A percentile compares a stretch with the other conserved stretches of the same genome.
phyloP scores from a whole-genome alignment of 2,329 filamentous ascomycete genomes.

The Camptophora hylomeconis region DNA sequence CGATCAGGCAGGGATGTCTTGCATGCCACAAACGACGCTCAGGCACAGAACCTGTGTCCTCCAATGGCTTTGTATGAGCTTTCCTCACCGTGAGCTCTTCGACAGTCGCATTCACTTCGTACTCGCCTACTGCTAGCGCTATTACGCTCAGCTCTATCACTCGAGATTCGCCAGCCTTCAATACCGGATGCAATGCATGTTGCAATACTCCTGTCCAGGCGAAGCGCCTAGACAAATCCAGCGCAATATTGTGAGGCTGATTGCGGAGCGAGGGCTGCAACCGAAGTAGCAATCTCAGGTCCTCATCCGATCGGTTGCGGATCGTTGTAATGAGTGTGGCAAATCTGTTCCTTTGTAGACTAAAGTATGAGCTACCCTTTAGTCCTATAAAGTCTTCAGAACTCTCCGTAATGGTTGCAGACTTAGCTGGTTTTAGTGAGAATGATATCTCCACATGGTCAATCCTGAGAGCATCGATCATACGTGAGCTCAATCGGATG shows the following conservation, averaged over 20 bases:
- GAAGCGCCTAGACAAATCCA: conserved; percentile 71
- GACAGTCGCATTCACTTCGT: conserved; percentile 66
- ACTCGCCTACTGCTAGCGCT: conserved; percentile 65
- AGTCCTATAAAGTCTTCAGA: conserved; percentile 21
- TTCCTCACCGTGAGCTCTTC: conserved; percentile 51
- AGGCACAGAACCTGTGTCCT: conserved; percentile 7
- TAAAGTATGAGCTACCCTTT: conserved; percentile 33
- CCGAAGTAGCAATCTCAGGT: conserved; percentile 60
- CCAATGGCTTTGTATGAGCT: conserved; percentile 12
- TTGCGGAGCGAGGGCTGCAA: conserved; percentile 65
- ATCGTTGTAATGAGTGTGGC: conserved; percentile 57
- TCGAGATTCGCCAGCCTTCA: conserved; percentile 46
- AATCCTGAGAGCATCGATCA: conserved; percentile 72
- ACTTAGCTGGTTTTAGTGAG: conserved; percentile 18
- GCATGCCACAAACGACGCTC: conserved; percentile 23
- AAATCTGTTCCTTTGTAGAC: conserved; percentile 47
- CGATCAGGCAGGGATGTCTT: conserved; percentile 21
- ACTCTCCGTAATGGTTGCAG: conserved; percentile 2
- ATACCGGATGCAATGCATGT: conserved; percentile 47
- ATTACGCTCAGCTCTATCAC: conserved; percentile 58
- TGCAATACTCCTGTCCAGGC: conserved; percentile 79
- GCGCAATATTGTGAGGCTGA: conserved; percentile 55
- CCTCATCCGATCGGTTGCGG: conserved; percentile 56
- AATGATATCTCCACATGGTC: conserved; percentile 62
- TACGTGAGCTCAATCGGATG: conserved; percentile 55